Evolutionary conservation across 768 basidiomycete genomes (phyloP).

Genomic region (Boletus rubescentipes): DNA sequence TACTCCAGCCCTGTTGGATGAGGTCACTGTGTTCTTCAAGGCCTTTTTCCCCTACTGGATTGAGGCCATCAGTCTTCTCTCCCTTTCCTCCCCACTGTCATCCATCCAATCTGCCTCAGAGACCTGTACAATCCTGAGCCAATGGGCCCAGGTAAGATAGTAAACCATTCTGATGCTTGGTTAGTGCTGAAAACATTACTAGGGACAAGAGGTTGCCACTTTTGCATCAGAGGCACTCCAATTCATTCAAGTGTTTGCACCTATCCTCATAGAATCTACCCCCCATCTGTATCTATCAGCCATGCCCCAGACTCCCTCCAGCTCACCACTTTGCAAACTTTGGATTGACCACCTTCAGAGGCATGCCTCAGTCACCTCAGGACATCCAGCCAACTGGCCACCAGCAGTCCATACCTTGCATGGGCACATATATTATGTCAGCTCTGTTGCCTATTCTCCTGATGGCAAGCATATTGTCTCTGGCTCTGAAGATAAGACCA

Average conservation of each 20-base stretch:
- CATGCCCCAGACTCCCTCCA: too few species aligned
- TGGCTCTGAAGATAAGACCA: neutral
- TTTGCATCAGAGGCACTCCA: too few species aligned
- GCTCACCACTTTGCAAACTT: neutral
- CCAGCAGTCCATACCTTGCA: neutral
- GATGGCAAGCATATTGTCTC: neutral
- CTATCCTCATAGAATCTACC: too few species aligned
- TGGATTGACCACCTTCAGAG: neutral
- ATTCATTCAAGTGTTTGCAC: too few species aligned
- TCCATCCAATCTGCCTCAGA: too few species aligned
- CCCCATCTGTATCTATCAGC: too few species aligned
- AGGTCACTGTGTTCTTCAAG: neutral
- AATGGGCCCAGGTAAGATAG: neutral
- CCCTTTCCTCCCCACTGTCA: too few species aligned
- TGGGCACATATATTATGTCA: too few species aligned
- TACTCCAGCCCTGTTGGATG: neutral
- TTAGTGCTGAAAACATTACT: neutral
- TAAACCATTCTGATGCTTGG: neutral
- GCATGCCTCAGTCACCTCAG: neutral
- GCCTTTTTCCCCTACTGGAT: too few species aligned
- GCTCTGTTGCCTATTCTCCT: neutral
- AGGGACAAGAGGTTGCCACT: neutral
- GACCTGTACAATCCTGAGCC: neutral
- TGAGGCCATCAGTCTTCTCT: too few species aligned
- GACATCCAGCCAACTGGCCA: neutral